Evolutionary conservation across 1,284 basidiomycete genomes (phyloP).

Genomic region (Chondrostereum purpureum): DNA sequence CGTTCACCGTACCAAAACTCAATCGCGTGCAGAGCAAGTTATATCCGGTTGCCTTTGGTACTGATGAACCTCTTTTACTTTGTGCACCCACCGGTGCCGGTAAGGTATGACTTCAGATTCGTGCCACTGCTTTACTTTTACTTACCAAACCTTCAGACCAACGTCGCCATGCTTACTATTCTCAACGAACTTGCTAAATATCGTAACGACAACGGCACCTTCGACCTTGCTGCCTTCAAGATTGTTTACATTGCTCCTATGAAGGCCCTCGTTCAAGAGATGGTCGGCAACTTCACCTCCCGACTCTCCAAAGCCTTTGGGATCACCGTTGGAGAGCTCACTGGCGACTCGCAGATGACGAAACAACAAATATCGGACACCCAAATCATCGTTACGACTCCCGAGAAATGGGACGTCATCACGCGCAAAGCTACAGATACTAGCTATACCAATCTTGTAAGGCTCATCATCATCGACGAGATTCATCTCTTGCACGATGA

Average conservation of each 20-base stretch:
- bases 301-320: constrained; percentile 73
- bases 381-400: constrained; percentile 98
- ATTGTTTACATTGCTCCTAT: constrained; percentile 98
- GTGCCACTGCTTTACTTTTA: constrained; percentile 8
- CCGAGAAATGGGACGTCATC: constrained; percentile 99
- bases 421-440: constrained; percentile 97
- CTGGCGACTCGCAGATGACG: constrained; percentile 96
- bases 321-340: constrained; percentile 91
- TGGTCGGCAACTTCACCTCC: constrained; percentile 90
- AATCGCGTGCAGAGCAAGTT: constrained; percentile 95
- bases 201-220: constrained; percentile 80
- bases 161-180: constrained; percentile 94
- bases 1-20: constrained; percentile 79
- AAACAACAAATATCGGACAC: constrained; percentile 97
- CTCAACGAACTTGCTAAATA: constrained; percentile 84
- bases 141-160: constrained; percentile 86
- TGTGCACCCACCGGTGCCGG: constrained; percentile 99
- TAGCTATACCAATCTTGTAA: constrained; percentile 94
- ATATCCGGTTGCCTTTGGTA: constrained; percentile 90
- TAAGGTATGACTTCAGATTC: constrained; percentile 61
- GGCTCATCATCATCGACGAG: constrained; percentile 97
- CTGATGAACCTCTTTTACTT: constrained; percentile 90
- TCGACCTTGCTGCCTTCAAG: constrained; percentile 92
- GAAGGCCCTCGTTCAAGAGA: constrained; percentile 97
- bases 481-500: constrained; percentile 98